phyloP scores from a whole-genome alignment of 208 protist genomes.

The Wallacemonas sp. region DNA sequence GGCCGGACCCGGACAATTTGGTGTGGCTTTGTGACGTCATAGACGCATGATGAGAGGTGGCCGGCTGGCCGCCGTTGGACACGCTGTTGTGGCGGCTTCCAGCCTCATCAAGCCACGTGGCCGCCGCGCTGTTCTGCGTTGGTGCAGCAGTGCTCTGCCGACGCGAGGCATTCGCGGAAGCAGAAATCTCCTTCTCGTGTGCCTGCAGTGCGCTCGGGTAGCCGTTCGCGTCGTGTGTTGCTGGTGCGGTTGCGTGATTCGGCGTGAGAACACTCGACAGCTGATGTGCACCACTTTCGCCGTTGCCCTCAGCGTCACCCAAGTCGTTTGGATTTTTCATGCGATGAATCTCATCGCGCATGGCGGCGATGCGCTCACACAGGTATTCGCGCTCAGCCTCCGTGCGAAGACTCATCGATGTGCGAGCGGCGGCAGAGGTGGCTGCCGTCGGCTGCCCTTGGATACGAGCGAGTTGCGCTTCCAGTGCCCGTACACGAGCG shows the following conservation, averaged over 20 bases:
- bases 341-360: slow-evolving; percentile 29
- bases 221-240: background rate
- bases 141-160: background rate
- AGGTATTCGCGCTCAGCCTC: slow-evolving; percentile 56
- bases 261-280: background rate
- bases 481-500: slow-evolving; percentile 26
- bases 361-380: slow-evolving; percentile 36
- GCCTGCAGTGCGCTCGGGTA: background rate
- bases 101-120: background rate
- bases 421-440: background rate
- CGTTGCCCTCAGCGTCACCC: background rate
- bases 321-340: background rate
- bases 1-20: too few relatives aligned
- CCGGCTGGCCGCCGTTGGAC: too few relatives aligned
- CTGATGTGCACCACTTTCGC: background rate
- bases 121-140: too few relatives aligned
- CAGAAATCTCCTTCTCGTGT: slow-evolving; percentile 4
- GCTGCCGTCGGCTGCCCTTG: slow-evolving; percentile 1
- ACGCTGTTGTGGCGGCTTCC: background rate
- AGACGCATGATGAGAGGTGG: too few relatives aligned
- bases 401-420: slow-evolving; percentile 2
- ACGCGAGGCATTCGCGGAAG: slow-evolving; percentile 1
- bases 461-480: slow-evolving; percentile 21
- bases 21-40: too few relatives aligned
- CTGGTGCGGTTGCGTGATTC: background rate